These are phyloP conservation scores for Botrytis fabae DNA, from an alignment of 2,329 filamentous ascomycete species.

Conservation along the genomic window DNA sequence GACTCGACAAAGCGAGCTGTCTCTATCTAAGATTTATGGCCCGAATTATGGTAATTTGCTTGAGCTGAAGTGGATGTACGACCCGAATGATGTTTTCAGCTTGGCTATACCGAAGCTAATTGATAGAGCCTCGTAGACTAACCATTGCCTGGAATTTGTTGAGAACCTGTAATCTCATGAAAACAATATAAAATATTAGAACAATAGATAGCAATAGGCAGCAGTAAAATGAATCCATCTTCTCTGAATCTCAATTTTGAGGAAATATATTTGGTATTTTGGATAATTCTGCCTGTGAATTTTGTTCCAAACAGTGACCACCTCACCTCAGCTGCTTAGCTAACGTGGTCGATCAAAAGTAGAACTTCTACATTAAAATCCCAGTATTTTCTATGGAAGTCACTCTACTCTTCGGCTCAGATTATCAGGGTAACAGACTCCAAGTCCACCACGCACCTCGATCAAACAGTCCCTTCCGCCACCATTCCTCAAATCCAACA, in stretches of 20 bases:
- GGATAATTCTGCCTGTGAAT: neutral
- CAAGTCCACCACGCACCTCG: neutral
- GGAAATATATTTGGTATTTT: neutral
- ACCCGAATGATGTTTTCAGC: slow-evolving; percentile 44
- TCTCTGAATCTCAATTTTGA: neutral
- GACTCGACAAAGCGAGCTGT: slow-evolving; percentile 28
- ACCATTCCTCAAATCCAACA: no score
- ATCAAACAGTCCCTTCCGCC: neutral
- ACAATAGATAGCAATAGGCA: neutral
- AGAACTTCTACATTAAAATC: neutral
- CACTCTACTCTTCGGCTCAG: neutral
- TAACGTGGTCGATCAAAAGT: neutral
- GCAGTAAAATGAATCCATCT: neutral
- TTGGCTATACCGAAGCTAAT: slow-evolving; percentile 38
- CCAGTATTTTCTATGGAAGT: neutral
- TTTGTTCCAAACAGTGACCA: neutral
- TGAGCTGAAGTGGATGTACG: slow-evolving; percentile 42
- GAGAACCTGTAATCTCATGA: neutral
- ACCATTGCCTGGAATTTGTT: no score
- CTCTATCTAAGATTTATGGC: slow-evolving; percentile 40
- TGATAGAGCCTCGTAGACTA: neutral
- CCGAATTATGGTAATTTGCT: slow-evolving; percentile 31
- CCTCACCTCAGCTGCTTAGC: neutral
- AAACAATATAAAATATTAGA: neutral
- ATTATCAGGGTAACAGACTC: neutral